Percentiles rank a stretch among this genome's conserved stretches.
Conservation (phyloP, 2,329 filamentous ascomycete species). For the Monosporascus sp. region DNA sequence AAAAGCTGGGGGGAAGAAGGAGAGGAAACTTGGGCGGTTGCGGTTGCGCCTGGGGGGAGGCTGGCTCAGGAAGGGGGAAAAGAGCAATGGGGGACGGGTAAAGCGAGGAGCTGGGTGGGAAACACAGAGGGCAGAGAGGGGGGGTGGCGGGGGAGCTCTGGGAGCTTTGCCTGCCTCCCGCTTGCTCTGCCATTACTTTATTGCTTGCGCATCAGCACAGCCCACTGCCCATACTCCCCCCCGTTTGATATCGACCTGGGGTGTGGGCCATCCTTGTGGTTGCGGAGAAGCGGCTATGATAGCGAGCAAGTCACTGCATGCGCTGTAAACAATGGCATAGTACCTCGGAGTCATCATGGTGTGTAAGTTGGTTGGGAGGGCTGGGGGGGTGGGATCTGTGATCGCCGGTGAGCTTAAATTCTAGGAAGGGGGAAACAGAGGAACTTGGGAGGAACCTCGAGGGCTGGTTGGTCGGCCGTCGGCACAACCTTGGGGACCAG, state of each 20-base stretch:
- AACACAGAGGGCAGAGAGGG: not conserved
- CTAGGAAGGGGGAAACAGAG: slow-evolving; percentile 7
- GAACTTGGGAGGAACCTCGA: slow-evolving; percentile 4
- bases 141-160: slow-evolving; percentile 11
- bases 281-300: slow-evolving; percentile 8
- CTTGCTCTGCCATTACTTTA: not conserved
- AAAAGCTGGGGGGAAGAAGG: slow-evolving; percentile 11
- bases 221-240: not conserved
- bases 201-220: not conserved
- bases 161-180: slow-evolving; percentile 12
- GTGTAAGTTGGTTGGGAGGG: slow-evolving; percentile 6
- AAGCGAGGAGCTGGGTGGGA: slow-evolving; percentile 12
- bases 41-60: slow-evolving; percentile 22
- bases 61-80: slow-evolving; percentile 14
- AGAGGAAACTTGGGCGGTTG: slow-evolving; percentile 18
- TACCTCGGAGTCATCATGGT: slow-evolving; percentile 18
- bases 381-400: slow-evolving; percentile 10
- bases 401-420: slow-evolving; percentile 1
- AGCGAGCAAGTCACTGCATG: slow-evolving; percentile 14
- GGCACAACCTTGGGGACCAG: not conserved
- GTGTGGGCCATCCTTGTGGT: slow-evolving; percentile 1
- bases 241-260: slow-evolving; percentile 1
- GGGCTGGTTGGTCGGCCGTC: slow-evolving; percentile 9
- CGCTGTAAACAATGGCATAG: slow-evolving; percentile 16
- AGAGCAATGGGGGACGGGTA: not conserved